Evolutionary conservation across 192 early-diverging fungal genomes (phyloP).

Genomic region (Umbelopsis sp.): DNA sequence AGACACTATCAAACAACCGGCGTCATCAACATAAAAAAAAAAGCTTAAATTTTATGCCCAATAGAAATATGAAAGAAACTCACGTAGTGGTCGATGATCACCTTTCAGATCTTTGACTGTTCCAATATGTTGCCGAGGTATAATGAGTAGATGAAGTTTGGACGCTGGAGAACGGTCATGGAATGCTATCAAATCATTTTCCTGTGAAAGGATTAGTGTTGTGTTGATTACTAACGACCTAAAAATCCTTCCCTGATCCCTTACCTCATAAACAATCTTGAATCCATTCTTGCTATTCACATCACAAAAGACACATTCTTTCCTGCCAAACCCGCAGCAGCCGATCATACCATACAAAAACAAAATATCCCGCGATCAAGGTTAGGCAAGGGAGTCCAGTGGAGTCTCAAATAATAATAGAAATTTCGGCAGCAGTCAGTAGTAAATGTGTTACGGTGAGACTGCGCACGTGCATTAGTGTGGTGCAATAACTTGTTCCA

Average conservation of each 20-base stretch:
- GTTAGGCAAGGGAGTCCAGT: no score
- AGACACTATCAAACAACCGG: constrained; percentile 33
- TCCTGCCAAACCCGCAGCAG: constrained; percentile 3
- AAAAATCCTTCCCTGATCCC: not conserved
- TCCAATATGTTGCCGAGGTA: constrained; percentile 38
- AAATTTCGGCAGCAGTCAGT: no score
- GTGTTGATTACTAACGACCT: not conserved
- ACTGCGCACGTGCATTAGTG: no score
- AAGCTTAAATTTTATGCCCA: constrained; percentile 12
- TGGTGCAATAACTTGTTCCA: no score
- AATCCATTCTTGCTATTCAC: constrained; percentile 22
- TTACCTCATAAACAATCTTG: constrained; percentile 26
- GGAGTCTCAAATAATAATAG: no score
- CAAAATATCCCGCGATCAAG: not conserved
- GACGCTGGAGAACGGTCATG: constrained; percentile 43
- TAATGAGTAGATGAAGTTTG: constrained; percentile 43
- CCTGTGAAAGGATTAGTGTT: constrained; percentile 26
- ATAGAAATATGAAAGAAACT: not conserved
- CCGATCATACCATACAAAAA: constrained; percentile 21
- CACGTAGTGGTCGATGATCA: constrained; percentile 33
- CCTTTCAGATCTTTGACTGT: constrained; percentile 39
- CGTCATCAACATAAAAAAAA: constrained; percentile 25
- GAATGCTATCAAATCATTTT: constrained; percentile 45
- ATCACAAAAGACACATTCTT: constrained; percentile 19
- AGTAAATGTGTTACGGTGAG: no score